Evolutionary conservation across 306 rosid genomes (phyloP).

Genomic region (Cicer arietinum): DNA sequence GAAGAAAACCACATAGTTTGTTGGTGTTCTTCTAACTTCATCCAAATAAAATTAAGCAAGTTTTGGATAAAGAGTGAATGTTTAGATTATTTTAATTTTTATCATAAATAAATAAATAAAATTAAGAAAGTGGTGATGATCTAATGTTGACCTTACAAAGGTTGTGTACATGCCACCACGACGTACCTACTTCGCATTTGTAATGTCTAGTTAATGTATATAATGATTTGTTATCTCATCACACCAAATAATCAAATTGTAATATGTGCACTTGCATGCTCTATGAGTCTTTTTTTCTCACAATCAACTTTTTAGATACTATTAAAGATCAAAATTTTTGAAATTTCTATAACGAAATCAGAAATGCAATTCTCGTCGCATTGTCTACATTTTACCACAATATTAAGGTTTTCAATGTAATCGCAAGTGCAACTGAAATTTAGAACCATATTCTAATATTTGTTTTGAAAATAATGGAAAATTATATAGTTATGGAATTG

Average conservation of each 20-base stretch:
- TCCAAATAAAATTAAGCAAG: conserved; percentile 23
- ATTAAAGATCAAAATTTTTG: no score
- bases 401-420: no score
- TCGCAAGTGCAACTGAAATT: no score
- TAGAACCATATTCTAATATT: no score
- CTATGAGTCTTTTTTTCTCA: no score
- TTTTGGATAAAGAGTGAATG: conserved; percentile 27
- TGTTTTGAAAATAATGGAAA: neutral
- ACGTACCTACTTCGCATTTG: conserved; percentile 19
- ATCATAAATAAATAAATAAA: no score
- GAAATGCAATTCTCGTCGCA: no score
- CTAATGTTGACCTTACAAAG: no score
- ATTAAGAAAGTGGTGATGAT: no score
- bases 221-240: neutral
- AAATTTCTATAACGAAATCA: no score
- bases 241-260: neutral
- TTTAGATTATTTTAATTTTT: neutral
- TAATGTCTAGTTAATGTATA: neutral
- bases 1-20: neutral
- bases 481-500: neutral
- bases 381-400: no score
- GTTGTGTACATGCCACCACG: conserved; percentile 34
- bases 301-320: no score
- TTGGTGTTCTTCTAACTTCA: conserved; percentile 33
- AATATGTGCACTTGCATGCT: neutral